Base-by-base conservation (phyloP, 2,329 filamentous ascomycete species). In the Calonectria montana region DNA sequence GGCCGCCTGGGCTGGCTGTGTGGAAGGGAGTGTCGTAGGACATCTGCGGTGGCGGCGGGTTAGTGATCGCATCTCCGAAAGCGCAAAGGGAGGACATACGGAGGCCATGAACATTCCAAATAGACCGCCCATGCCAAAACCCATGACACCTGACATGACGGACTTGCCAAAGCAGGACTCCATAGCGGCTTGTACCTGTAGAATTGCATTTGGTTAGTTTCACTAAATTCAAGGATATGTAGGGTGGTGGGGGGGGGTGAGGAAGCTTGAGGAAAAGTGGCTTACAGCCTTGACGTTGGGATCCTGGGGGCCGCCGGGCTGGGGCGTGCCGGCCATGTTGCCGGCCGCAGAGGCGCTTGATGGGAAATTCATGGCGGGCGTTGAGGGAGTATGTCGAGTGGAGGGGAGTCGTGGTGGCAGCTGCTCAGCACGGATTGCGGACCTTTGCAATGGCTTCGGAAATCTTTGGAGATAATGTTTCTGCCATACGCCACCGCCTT, bases 91-190 rank as follows among this genome's bases (percentile, higher is more conserved):
- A 37, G 7, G 43, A 87, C 93, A 75, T 91, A 97, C 95, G 80
- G 94, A 97, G 71, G 96, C 95, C 96, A 98, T 99, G 88, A 99
- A 99, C 80, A 98, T 90, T 77, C 97, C 97, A 78, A 99, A 99
- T 50, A 97, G 88, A 80, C 95, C 97, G 74, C 97, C 97, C 76
- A 99, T 92, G 43, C 93, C 97, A 80, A 98, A 98, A 18, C 97
- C 97, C 91, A 97, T 97, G 27, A 93, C 94, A 69, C 96, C 97
- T 0, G 96, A 94, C 85, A 99, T 93, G 77, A 91, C 92, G 21
- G 95, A 94, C 84, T 99, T 99, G 70, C 92, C 92, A 27, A 93
- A 91, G 82, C 97, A 99, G 39, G 94, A 97, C 84, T 98, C 96
- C 94, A 98, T 98, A 50, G 91, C 91, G 27, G 88, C 85, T 88